Conservation (phyloP, 2,329 filamentous ascomycete genomes). For the Fusarium avenaceum region DNA sequence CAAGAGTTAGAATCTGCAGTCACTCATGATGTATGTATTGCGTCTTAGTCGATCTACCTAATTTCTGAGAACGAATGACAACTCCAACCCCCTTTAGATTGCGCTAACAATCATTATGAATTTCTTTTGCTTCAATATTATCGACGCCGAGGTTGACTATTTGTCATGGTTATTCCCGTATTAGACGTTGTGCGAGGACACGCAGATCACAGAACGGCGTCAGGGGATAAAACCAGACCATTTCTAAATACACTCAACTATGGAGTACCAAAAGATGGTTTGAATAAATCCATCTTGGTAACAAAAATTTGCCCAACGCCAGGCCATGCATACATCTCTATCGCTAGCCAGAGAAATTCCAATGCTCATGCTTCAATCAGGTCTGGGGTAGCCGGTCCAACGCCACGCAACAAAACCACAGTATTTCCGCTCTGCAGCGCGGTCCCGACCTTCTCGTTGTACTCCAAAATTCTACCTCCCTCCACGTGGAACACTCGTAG, state of each 20-base stretch:
- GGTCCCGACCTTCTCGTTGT: slow-evolving; percentile 84
- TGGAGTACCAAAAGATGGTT: background rate
- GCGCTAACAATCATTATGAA: no score
- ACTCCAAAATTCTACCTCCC: slow-evolving; percentile 86
- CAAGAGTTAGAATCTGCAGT: no score
- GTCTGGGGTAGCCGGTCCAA: slow-evolving; percentile 79
- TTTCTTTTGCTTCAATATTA: no score
- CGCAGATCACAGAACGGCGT: background rate
- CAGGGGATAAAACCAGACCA: background rate
- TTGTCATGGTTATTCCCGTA: background rate
- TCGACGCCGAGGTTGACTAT: no score
- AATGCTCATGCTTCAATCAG: slow-evolving; percentile 67
- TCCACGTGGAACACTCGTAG: slow-evolving; percentile 94
- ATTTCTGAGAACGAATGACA: no score
- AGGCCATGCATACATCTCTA: slow-evolving; percentile 37
- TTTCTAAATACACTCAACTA: background rate
- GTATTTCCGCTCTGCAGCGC: slow-evolving; percentile 86
- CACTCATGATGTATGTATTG: no score
- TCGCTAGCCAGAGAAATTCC: slow-evolving; percentile 13
- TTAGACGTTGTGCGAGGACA: background rate
- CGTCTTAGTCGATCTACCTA: no score
- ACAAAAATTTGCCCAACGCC: slow-evolving; percentile 36
- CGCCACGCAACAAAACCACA: slow-evolving; percentile 86
- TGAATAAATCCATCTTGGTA: slow-evolving; percentile 2
- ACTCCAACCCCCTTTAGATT: no score